Base-by-base conservation (phyloP, 1,284 basidiomycete species). In the Malassezia dermatis region DNA sequence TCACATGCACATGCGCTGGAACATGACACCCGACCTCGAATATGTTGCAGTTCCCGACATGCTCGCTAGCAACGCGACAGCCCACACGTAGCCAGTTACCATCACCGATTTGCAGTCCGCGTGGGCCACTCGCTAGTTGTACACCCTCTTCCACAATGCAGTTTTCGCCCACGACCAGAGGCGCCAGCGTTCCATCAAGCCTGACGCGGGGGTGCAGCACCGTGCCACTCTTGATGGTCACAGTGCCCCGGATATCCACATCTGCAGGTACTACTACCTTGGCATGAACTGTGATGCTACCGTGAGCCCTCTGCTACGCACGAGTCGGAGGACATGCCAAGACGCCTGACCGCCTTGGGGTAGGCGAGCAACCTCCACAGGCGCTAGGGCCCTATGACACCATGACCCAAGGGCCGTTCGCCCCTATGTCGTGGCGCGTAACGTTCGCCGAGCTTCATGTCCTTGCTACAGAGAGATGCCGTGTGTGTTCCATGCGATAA, bases 151-250 rank as follows among this genome's bases (percentile, higher is more conserved):
- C 93, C 50, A 98, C 82, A 65, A 96, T 88, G 72, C 88, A 91
- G 51, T 85, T 82, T 23, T 82, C 79, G 8, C 89, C 93, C 44
- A 96, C 85, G 42, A 87, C 79, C 60, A 96, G 89, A 3, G 88
- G 84, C 0, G 87, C 89, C 5, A 83, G 83, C 40, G 88, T 82
- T 7, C 89, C 89, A 59, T 90, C 85, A 60, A 96, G 86, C 27
- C 86, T 86, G 0, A 87, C 88, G 71, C 88, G 88, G 0, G 93
- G 91, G 65, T 96, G 91, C n/a, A 98, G 82, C 46, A 95, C 84
- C 4, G 54, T 41, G n/a, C 50, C 55, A 1, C 34, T 13, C 5
- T 46, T 46, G 23, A 57, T 57, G 8, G 44, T 43, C 7, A 57
- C 50, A 1, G 27, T 30, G 8, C 55, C 55, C 8, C 39, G 27